phyloP scores from a whole-genome alignment of 805 yeast species.

The Candida awuae region DNA sequence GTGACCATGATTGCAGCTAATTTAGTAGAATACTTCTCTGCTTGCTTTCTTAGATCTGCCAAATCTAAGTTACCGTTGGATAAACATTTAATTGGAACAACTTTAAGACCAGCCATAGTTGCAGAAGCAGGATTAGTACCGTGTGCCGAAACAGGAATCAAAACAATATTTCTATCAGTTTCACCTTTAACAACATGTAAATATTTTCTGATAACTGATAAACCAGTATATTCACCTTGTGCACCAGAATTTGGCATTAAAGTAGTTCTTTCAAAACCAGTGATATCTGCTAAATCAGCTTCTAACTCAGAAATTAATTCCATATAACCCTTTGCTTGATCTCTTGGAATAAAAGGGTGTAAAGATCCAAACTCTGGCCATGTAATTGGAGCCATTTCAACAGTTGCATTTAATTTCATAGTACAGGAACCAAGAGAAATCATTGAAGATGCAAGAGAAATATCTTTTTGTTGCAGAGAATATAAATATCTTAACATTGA shows the following conservation, averaged over 20 bases:
- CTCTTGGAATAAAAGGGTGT: constrained; percentile 88
- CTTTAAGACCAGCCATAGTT: constrained; percentile 92
- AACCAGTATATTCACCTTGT: constrained; percentile 95
- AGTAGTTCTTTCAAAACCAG: constrained; percentile 88
- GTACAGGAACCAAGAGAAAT: constrained; percentile 97
- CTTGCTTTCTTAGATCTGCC: constrained; percentile 64
- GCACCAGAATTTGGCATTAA: constrained; percentile 98
- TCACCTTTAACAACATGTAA: constrained; percentile 59
- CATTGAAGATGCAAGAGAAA: constrained; percentile 93
- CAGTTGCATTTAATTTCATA: constrained; percentile 94
- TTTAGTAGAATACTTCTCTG: constrained; percentile 54
- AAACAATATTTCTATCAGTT: constrained; percentile 69
- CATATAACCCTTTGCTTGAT: constrained; percentile 83
- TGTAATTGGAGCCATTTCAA: constrained; percentile 87
- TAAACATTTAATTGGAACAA: constrained; percentile 84
- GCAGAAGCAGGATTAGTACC: constrained; percentile 99
- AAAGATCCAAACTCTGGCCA: constrained; percentile 87
- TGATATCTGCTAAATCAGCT: constrained; percentile 78
- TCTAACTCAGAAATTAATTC: constrained; percentile 72
- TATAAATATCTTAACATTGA: constrained; percentile 89
- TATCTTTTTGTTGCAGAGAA: constrained; percentile 74
- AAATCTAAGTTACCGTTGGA: constrained; percentile 81
- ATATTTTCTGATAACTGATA: constrained; percentile 76
- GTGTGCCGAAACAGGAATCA: constrained; percentile 96
- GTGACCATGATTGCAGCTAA: constrained; percentile 95